Evolutionary conservation across 495 filamentous ascomycete species (phyloP), one percentile per base, ranked within the genome.

Genomic region (Aspergillus indologenus): DNA sequence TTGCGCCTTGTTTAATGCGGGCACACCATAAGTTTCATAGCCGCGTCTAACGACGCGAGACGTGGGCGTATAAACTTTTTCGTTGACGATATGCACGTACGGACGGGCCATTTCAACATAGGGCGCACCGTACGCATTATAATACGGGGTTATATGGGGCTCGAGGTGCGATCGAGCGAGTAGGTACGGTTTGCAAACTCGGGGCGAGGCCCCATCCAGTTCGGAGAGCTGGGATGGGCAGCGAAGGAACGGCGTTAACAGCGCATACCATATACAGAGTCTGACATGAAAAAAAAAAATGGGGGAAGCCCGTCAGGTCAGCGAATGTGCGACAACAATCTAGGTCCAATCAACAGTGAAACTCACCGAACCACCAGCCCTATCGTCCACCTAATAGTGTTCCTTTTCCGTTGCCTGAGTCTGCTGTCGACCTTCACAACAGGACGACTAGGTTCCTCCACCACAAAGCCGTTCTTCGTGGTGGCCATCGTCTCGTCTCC

Each of bases 71-170:
- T 89, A 86, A 15, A 95, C 76, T 21, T 79, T 73, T 54, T 83
- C 71, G 60, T 94, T 84, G 61, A 92, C 68, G 2, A 79, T 76
- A 14, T 85, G 63, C 61, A 89, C 84, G 68, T 96, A 95, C 0
- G 92, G 92, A 31, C 83, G 82, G 23, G 82, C 88, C 22, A 81
- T 65, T n/a, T 91, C 83, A 50, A 96, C 83, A 63, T 96, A 91
- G 14, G 89, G 91, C 2, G 87, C 88, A 6, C 87, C 86, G 64
- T 96, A 96, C 31, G 80, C 66, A 59, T 92, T 77, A 69, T 96
- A 98, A 74, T 96, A 97, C 21, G 95, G 95, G 47, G 85, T 78
- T 34, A 95, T 62, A 68, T 94, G 86, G 8, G 95, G 94, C 24
- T 82, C 72, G 48, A 90, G 74, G 43, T 87, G 79, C 3, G 87